A percentile compares a stretch with the other conserved stretches of the same genome.
phyloP scores from a whole-genome alignment of 2,329 filamentous ascomycete species.

The Fusarium armeniacum region DNA sequence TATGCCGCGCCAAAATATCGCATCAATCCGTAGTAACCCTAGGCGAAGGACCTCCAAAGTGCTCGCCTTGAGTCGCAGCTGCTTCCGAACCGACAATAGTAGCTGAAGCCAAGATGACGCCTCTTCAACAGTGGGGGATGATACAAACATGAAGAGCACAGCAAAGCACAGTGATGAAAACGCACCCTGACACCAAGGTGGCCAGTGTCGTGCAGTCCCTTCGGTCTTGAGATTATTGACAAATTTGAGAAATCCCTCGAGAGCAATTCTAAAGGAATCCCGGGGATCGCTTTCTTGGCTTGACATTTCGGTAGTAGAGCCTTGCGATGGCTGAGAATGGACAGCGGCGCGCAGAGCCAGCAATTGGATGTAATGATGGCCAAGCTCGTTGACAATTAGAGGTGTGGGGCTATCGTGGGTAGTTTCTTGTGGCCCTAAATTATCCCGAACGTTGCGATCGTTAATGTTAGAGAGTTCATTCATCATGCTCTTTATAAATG shows the following conservation, averaged over 20 bases:
- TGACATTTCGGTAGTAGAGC: too few relatives aligned
- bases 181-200: conserved; percentile 2
- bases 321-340: background rate
- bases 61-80: conserved; percentile 14
- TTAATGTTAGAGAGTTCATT: too few relatives aligned
- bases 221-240: background rate
- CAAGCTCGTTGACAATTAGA: background rate
- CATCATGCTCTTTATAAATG: too few relatives aligned
- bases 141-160: conserved; percentile 4
- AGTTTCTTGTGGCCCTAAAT: accelerated
- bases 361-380: background rate
- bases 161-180: conserved; percentile 8
- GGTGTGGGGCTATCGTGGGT: background rate
- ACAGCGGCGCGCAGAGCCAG: background rate
- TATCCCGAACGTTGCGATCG: too few relatives aligned
- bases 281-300: too few relatives aligned
- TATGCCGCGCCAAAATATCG: background rate
- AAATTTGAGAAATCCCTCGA: background rate
- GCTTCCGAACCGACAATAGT: background rate
- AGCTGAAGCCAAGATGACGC: background rate
- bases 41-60: background rate
- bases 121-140: background rate
- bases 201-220: background rate
- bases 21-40: background rate
- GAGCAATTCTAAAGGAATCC: too few relatives aligned